Evolutionary conservation across 2,329 filamentous ascomycete genomes (phyloP), one percentile per base, ranked within the genome.

Genomic region (Claviceps sp.): DNA sequence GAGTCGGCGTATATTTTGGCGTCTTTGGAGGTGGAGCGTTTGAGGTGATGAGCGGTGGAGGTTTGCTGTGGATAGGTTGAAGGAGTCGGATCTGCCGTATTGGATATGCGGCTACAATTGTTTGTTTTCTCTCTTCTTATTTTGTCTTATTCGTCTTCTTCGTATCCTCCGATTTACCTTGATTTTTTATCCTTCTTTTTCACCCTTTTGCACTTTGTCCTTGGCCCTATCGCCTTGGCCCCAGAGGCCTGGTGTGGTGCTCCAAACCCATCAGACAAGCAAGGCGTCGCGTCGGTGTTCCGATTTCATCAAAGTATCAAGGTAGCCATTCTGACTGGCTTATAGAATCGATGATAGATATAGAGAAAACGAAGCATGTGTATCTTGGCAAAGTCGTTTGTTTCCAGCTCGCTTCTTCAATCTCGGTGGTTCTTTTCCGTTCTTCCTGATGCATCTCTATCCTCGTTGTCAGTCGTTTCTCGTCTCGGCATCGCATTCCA

Each of bases 1-100:
- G 65, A 65, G 26, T 65, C 63, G 2, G 63, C 67, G 0, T 71
- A 66, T 52, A 51, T 70, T 3, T 56, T 71, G 40, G 66, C 68
- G 0, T 65, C 67, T 0, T 54, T 71, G 8, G 69, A 71, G 53
- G 60, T 60, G 2, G 68, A 71, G 30, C 26, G 34, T 13, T 24
- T 40, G 44, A 47, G 24, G 34, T 38, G n/a, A 43, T 11, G 2
- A 22, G 20, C 24, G 1, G 22, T 22, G 22, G 38, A 7, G 3
- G 26, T 30, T 30, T 30, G 26, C 26, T 30, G 26, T 9, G 26
- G 26, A 4, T 3, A 3, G 26, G 7, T 30, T 30, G 26, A 30
- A 30, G 26, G 26, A 9, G 26, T 9, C 26, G 26, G 8, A 30
- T 30, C 26, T 30, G 8, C 9, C 26, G 8, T 30, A 30, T 30